Percentiles rank a stretch among this genome's conserved stretches.
Conservation (phyloP, 2,329 filamentous ascomycete species). For the Fusarium pilosicola region DNA sequence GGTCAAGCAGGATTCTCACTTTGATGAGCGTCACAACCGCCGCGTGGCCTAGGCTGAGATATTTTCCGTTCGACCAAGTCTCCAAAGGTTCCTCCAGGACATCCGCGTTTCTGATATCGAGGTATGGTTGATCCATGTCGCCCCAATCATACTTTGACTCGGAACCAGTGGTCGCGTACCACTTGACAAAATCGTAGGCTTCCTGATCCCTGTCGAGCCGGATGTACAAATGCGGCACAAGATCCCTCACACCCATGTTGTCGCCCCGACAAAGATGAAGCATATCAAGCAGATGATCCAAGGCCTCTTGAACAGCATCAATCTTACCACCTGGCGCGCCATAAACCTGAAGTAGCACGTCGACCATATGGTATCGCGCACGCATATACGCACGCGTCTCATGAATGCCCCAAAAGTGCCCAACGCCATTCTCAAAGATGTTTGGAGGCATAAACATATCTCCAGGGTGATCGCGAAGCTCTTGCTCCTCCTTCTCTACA, state of each 20-base stretch:
- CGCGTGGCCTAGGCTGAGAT: slow-evolving; percentile 23
- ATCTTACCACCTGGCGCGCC: slow-evolving; percentile 44
- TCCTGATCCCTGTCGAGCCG: slow-evolving; percentile 61
- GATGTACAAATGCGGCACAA: slow-evolving; percentile 55
- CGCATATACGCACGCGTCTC: slow-evolving; percentile 59
- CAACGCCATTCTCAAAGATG: slow-evolving; percentile 52
- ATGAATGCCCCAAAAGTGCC: slow-evolving; percentile 55
- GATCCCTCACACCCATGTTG: slow-evolving; percentile 54
- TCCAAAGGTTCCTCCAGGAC: slow-evolving; percentile 49
- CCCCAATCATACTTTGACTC: slow-evolving; percentile 34
- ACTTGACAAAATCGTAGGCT: slow-evolving; percentile 57
- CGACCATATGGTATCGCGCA: slow-evolving; percentile 44
- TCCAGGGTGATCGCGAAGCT: slow-evolving; percentile 46
- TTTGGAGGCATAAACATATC: slow-evolving; percentile 45
- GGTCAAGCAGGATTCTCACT: slow-evolving; percentile 38
- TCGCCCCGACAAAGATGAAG: slow-evolving; percentile 57
- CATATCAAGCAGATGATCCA: slow-evolving; percentile 56
- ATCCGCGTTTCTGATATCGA: slow-evolving; percentile 53
- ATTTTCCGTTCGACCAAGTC: neutral
- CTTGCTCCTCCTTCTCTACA: slow-evolving; percentile 50
- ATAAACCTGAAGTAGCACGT: slow-evolving; percentile 44
- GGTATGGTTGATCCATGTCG: slow-evolving; percentile 32
- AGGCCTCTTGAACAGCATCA: slow-evolving; percentile 45
- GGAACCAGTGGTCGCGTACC: slow-evolving; percentile 39
- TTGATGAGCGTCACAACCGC: slow-evolving; percentile 37